Evolutionary conservation across 2,329 filamentous ascomycete genomes (phyloP), one percentile per base, ranked within the genome.

Genomic region (Scytalidium lignicola): DNA sequence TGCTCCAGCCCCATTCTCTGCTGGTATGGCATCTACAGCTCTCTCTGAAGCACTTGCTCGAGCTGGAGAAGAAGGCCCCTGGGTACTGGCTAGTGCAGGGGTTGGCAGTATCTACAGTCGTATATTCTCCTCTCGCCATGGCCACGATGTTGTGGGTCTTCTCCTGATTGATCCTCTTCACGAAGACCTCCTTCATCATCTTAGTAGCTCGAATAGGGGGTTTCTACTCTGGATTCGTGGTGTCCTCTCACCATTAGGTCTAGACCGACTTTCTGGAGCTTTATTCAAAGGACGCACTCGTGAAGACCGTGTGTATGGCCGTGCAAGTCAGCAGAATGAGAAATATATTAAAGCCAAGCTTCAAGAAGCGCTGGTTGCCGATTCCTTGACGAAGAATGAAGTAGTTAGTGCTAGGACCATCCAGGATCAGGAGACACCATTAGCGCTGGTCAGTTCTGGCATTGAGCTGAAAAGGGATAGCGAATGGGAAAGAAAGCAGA

Each of bases 1-100:
- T 48, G 90, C 92, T 0, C 93, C 93, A 2, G 96, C 91, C 5
- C 93, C 93, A 0, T 85, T 96, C 59, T 95, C 89, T 4, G 92
- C 90, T 3, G 90, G 91, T 41, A 96, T 96, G 80, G 86, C 88
- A n/a, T 85, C 88, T 4, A 90, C 96, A 62, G 89, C 85, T 0
- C 74, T 97, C 21, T 91, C 89, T 41, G 91, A 97, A 70, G 89
- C 90, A 2, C 78, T 99, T 5, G 84, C 86, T 2, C 75, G 82
- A 39, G 82, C 87, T 3, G 90, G 85, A 21, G 93, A 97, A 69
- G 76, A 83, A 43, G 91, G 92, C 0, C 92, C 93, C 0, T 99
- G 88, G 86, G 78, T 99, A 22, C 74, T 96, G 4, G 85, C 90
- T 29, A 90, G 88, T 42, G 88, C 90, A 3, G 92, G 92, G 22